Percentiles rank a stretch among this genome's conserved stretches.
These are phyloP conservation scores for Cordyceps cicadae DNA, from an alignment of 2,329 filamentous ascomycete species.

Conservation along the genomic window DNA sequence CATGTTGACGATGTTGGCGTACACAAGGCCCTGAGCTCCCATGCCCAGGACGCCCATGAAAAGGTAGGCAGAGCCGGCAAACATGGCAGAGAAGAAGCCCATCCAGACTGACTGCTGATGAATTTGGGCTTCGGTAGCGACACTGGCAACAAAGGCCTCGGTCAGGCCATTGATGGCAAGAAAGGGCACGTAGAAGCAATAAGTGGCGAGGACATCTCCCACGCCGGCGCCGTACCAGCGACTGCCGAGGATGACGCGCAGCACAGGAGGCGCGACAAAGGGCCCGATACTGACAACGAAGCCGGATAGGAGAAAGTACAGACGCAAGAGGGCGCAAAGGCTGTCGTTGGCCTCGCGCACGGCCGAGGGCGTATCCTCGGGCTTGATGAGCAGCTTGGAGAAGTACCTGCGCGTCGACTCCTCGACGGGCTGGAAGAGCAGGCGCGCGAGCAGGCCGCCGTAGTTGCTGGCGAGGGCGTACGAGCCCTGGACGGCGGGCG, in stretches of 20 bases:
- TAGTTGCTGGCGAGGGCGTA: conserved; percentile 95
- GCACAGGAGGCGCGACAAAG: conserved; percentile 61
- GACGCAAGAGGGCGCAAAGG: conserved; percentile 56
- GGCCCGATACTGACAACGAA: conserved; percentile 65
- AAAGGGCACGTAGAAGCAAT: conserved; percentile 90
- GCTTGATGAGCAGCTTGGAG: conserved; percentile 59
- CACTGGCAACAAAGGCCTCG: conserved; percentile 86
- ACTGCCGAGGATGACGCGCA: conserved; percentile 66
- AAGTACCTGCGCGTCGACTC: conserved; percentile 89
- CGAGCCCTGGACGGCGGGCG: conserved; percentile 73
- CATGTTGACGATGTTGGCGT: conserved; percentile 90
- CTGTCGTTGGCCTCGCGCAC: conserved; percentile 39
- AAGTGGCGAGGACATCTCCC: conserved; percentile 63
- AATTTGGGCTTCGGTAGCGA: conserved; percentile 68
- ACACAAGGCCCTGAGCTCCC: conserved; percentile 74
- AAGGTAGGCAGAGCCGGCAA: conserved; percentile 65
- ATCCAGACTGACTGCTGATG: conserved; percentile 76
- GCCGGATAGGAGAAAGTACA: conserved; percentile 68
- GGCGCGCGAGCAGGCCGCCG: conserved; percentile 76
- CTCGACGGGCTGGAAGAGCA: conserved; percentile 91
- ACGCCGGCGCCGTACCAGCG: conserved; percentile 70
- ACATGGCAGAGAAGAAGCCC: conserved; percentile 68
- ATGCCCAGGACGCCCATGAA: conserved; percentile 61
- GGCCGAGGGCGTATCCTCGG: conserved; percentile 18
- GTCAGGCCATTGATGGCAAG: conserved; percentile 85